Base-by-base conservation (phyloP, 225 moss, liverwort and hornwort species). In the Lunularia cruciata region DNA sequence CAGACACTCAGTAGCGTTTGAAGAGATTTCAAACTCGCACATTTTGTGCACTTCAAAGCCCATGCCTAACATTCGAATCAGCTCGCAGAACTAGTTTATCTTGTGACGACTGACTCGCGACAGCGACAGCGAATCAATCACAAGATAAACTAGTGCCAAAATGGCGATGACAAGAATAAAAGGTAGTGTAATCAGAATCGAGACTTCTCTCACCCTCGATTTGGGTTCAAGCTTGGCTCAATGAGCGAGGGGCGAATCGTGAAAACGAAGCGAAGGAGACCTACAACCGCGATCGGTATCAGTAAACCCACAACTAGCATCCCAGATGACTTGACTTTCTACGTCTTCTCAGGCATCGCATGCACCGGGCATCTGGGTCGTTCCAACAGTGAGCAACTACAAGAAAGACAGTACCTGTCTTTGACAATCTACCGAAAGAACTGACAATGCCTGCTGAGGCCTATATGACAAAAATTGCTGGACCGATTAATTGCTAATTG, bases 1-100 rank as follows among this genome's bases (percentile, higher is more conserved):
- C 75, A 63, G 73, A 63, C 55, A 67, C 64, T 56, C 30, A 60
- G 37, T 75, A 60, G 47, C 57, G 47, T 59, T 58, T 57, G 58
- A 74, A 45, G 43, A 59, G 57, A 25, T 48, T 47, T 67, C 73
- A 47, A 74, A 48, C 65, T 47, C 57, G 47, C 47, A 46, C 57
- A 35, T 18, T n/a, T n/a, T 13, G 28, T 6, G 30, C 53, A 46
- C 22, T 47, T 55, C 45, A 54, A 54, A 65, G 61, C 22, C 48
- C 48, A 49, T n/a, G 15, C 22, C 48, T 66, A 64, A 18, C n/a
- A 47, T 11, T 23, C 33, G 20, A 47, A 34, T 47, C 32, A 66
- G 32, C 65, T 55, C 38, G 57, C 47, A 22, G 34, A 46, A 40
- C 25, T 31, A 14, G 32, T 19, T 13, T 25, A 35, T 37, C 13